Evolutionary conservation across 768 basidiomycete genomes (phyloP).

Genomic region (Hygrophoropsis aurantiaca): DNA sequence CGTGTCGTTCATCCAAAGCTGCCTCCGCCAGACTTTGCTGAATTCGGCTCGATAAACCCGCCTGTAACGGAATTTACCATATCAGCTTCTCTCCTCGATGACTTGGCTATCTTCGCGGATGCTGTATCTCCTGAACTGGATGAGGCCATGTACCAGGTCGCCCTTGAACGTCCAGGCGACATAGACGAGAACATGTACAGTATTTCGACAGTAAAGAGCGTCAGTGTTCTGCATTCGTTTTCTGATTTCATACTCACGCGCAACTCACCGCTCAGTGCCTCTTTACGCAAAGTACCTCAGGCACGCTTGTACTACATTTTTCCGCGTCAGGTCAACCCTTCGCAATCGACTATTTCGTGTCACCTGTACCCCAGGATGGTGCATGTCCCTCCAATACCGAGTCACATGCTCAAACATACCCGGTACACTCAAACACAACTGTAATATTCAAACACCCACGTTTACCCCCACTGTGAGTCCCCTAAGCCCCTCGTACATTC

Average conservation of each 20-base stretch:
- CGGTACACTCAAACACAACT: conserved; percentile 51
- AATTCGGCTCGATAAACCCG: conserved; percentile 23
- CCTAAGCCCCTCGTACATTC: background rate
- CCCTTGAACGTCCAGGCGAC: conserved; percentile 51
- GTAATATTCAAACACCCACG: conserved; percentile 44
- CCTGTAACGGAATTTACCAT: conserved; percentile 35
- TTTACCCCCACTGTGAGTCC: conserved; percentile 58
- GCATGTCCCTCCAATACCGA: conserved; percentile 46
- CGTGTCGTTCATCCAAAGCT: conserved; percentile 33
- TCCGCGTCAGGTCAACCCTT: conserved; percentile 48
- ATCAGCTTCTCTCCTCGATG: conserved; percentile 42
- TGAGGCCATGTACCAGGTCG: conserved; percentile 67
- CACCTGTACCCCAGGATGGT: conserved; percentile 67
- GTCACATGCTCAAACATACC: conserved; percentile 21
- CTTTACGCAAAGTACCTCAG: conserved; percentile 50
- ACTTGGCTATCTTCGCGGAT: conserved; percentile 46
- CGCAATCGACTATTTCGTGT: conserved; percentile 71
- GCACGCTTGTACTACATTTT: conserved; percentile 59
- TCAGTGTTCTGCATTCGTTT: conserved; percentile 57
- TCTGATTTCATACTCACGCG: conserved; percentile 38
- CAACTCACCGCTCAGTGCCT: conserved; percentile 55
- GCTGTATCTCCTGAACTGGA: conserved; percentile 36
- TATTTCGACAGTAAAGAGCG: conserved; percentile 37
- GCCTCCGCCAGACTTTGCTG: conserved; percentile 20
- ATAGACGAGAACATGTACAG: conserved; percentile 32